Evolutionary conservation across 352 stramenopile species (phyloP).

Genomic region (Phytophthora cryptogea): DNA sequence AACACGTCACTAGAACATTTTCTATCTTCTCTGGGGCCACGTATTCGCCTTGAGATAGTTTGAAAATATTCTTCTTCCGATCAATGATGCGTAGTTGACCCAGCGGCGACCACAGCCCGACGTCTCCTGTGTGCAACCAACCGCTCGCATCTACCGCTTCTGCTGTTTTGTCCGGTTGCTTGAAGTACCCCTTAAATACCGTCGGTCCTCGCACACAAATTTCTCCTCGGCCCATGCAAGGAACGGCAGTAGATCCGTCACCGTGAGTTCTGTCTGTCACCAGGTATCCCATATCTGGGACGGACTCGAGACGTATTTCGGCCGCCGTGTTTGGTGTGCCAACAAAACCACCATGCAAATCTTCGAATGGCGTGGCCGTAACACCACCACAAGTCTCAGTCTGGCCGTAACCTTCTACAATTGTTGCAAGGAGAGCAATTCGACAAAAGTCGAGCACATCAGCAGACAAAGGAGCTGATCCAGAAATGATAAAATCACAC

Average conservation of each 20-base stretch:
- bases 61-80: conserved; percentile 95
- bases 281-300: conserved; percentile 98
- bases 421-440: conserved; percentile 84
- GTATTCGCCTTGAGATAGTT: conserved; percentile 96
- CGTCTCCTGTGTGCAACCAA: conserved; percentile 97
- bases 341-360: conserved; percentile 85
- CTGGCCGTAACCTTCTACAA: conserved; percentile 96
- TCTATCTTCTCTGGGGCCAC: conserved; percentile 98
- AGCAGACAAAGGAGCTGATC: conserved; percentile 92
- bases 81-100: conserved; percentile 92
- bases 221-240: conserved; percentile 63
- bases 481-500: conserved; percentile 92
- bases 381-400: conserved; percentile 93
- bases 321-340: conserved; percentile 83
- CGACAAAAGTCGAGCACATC: conserved; percentile 95
- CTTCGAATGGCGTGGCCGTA: conserved; percentile 54
- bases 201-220: conserved; percentile 80
- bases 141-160: conserved; percentile 92
- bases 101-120: conserved; percentile 94
- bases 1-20: conserved; percentile 89
- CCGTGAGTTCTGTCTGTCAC: conserved; percentile 70
- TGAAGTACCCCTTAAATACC: conserved; percentile 95
- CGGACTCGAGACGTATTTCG: conserved; percentile 94
- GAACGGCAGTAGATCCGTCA: conserved; percentile 28
- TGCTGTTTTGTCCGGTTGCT: conserved; percentile 91